Conservation (phyloP, 148 eudicot species). For the Chenopodium album region DNA sequence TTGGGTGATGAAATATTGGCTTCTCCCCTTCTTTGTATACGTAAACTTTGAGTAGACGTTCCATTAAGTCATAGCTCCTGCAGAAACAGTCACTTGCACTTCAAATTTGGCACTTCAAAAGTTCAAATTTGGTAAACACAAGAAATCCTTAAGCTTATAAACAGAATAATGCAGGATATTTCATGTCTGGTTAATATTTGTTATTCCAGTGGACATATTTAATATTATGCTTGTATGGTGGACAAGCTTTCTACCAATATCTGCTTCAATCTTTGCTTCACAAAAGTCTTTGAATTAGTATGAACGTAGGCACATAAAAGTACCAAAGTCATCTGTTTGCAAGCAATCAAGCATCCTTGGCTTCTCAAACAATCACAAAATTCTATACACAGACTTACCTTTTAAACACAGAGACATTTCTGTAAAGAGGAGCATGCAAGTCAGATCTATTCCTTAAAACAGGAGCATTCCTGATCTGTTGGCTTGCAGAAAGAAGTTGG, state of each 20-base stretch:
- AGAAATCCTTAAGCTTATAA: background rate
- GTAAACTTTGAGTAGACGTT: constrained; percentile 52
- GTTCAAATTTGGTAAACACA: background rate
- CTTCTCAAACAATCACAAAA: background rate
- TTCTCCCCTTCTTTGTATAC: constrained; percentile 75
- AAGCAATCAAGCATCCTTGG: background rate
- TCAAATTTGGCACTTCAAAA: background rate
- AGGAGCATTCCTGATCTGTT: constrained; percentile 56
- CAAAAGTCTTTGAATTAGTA: background rate
- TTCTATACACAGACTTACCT: constrained; percentile 36
- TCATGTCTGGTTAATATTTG: too few species aligned
- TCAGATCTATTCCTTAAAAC: constrained; percentile 30
- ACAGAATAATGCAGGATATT: background rate
- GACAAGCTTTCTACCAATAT: background rate
- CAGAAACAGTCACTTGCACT: constrained; percentile 8
- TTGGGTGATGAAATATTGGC: constrained; percentile 72
- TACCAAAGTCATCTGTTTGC: background rate
- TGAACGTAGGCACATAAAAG: too few species aligned
- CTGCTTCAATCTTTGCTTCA: too few species aligned
- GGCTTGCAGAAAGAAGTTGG: constrained; percentile 54
- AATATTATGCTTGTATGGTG: background rate
- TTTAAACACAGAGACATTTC: constrained; percentile 62
- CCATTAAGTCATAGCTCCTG: constrained; percentile 87
- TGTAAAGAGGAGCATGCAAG: constrained; percentile 57
- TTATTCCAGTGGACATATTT: too few species aligned